Conservation (phyloP, 768 basidiomycete genomes). For the Mycena crocata region DNA sequence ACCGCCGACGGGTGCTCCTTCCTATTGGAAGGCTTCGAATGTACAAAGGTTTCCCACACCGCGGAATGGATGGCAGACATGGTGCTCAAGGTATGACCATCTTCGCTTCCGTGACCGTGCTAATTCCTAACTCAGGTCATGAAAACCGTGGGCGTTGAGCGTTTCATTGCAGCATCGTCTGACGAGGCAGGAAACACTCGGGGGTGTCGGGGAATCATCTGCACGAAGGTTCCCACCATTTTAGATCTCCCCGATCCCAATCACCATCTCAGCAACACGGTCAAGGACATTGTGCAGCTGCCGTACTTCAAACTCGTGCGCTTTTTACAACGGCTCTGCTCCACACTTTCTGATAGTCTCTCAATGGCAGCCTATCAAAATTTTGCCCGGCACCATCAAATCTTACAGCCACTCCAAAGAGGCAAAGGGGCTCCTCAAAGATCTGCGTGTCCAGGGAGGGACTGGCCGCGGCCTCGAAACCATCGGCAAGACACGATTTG, state of each 20-base stretch:
- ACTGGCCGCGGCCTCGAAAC: conserved; percentile 40
- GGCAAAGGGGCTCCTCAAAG: not conserved
- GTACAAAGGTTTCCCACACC: not conserved
- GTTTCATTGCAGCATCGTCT: not conserved
- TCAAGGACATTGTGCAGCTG: conserved; percentile 36
- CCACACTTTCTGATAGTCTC: too few species aligned
- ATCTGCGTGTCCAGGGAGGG: conserved; percentile 8
- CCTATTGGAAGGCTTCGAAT: not conserved
- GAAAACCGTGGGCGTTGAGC: not conserved
- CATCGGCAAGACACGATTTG: conserved; percentile 43
- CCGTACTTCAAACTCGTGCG: conserved; percentile 32
- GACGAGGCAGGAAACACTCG: conserved; percentile 1
- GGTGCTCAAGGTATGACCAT: not conserved
- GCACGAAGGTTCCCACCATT: not conserved
- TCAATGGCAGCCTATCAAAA: not conserved
- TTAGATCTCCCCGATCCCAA: conserved; percentile 26
- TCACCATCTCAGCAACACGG: conserved; percentile 40
- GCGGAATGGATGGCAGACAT: conserved; percentile 4
- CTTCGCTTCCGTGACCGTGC: not conserved
- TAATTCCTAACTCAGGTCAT: not conserved
- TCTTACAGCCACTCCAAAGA: conserved; percentile 5
- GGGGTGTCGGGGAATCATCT: not conserved
- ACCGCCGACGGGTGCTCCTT: not conserved
- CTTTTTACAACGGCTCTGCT: conserved; percentile 3
- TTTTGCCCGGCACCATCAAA: not conserved